phyloP scores from a whole-genome alignment of 2,329 filamentous ascomycete genomes.

The Colletotrichum sp. region DNA sequence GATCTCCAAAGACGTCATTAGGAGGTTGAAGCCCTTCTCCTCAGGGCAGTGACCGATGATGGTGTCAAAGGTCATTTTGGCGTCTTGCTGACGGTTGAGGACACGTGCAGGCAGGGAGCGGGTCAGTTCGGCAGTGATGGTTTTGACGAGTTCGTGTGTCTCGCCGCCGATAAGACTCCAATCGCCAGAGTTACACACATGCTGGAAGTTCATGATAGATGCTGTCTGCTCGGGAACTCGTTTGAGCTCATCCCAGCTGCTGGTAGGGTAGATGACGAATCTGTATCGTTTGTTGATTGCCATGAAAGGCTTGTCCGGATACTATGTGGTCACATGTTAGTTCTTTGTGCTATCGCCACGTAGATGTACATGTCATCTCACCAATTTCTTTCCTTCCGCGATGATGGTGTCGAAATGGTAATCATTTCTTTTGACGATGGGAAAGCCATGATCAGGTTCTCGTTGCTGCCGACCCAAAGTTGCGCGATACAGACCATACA shows the following conservation, averaged over 20 bases:
- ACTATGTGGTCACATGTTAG: neutral
- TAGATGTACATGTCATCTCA: rapidly evolving
- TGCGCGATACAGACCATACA: neutral
- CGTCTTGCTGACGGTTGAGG: neutral
- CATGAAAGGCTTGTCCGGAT: neutral
- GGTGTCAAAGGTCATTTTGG: neutral
- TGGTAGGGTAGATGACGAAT: neutral
- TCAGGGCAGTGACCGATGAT: neutral
- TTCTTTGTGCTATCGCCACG: neutral
- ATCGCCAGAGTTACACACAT: neutral
- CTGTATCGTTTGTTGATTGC: neutral
- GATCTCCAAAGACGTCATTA: neutral
- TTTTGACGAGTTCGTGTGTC: neutral
- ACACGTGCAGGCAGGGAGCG: neutral
- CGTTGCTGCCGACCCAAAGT: neutral
- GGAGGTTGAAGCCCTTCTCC: neutral
- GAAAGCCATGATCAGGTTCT: neutral
- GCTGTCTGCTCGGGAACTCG: neutral
- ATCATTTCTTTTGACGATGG: neutral
- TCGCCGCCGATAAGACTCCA: neutral
- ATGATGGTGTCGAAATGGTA: neutral
- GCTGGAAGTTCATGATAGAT: neutral
- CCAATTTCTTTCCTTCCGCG: neutral
- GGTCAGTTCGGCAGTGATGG: neutral
- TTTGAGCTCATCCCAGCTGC: neutral